Conservation (phyloP, 495 filamentous ascomycete species). For the Hypomontagnella monticulosa region DNA sequence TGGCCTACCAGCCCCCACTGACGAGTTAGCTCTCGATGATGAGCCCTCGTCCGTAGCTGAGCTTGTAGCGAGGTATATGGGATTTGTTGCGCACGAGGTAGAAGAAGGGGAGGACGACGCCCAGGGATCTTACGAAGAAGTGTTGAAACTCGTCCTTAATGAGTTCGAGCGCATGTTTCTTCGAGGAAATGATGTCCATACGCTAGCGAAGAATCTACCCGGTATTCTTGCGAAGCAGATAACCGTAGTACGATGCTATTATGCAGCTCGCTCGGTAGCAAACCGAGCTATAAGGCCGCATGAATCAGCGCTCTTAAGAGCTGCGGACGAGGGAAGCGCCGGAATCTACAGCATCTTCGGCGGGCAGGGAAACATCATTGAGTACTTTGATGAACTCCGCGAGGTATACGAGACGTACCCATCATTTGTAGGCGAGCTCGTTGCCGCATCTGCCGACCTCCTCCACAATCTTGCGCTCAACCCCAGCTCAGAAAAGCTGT, state of each 20-base stretch:
- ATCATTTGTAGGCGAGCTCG: constrained; percentile 85
- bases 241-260: constrained; percentile 86
- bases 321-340: constrained; percentile 80
- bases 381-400: constrained; percentile 97
- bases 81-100: constrained; percentile 84
- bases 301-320: constrained; percentile 90
- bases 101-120: constrained; percentile 90
- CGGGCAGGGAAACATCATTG: constrained; percentile 99
- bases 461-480: constrained; percentile 86
- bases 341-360: constrained; percentile 92
- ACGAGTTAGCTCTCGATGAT: constrained; percentile 96
- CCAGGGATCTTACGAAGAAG: constrained; percentile 83
- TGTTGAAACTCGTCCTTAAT: constrained; percentile 86
- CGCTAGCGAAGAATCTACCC: constrained; percentile 81
- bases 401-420: constrained; percentile 91
- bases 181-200: constrained; percentile 95
- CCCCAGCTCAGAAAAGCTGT: constrained; percentile 89
- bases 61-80: constrained; percentile 91
- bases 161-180: constrained; percentile 97
- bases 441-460: constrained; percentile 79
- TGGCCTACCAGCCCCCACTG: constrained; percentile 87
- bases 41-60: constrained; percentile 94
- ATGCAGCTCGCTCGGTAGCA: constrained; percentile 82
- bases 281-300: constrained; percentile 86
- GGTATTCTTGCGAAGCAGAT: constrained; percentile 91